Evolutionary conservation across 169 alveolate species (phyloP), one percentile per base, ranked within the genome.

Genomic region (Cryptosporidium muris): DNA sequence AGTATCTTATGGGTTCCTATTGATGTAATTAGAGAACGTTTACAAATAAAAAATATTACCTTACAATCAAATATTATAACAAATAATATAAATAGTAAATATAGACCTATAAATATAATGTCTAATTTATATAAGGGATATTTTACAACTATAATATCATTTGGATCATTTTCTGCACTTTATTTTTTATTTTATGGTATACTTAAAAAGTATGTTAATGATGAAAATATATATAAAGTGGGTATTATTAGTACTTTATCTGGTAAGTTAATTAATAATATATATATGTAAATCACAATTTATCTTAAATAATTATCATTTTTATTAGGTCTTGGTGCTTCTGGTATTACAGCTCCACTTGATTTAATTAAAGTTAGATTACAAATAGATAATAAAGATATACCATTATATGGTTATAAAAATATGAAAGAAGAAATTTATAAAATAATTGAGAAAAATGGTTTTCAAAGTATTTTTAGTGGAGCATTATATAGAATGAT

Each of bases 1-100:
- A 40, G n/a, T 62, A 63, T 63, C 14, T 2, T 63, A 40, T 40
- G 64, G 67, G 25, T 63, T 63, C 67, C 25, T 8, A 40, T 63
- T 2, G 66, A 63, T 63, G 51, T 63, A 40, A 40, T 9, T 6
- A 63, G 25, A 38, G 67, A 36, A 40, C 37, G 67, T 11, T 40
- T 12, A 2, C 53, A 63, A 37, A 2, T 63, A 12, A 40, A 25
- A 25, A 25, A 25, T 25, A 25, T 25, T 25, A 25, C 25, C 25
- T 25, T 25, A 25, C 25, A 25, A 25, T 25, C 25, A 25, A 25
- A 25, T 25, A 25, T 25, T 25, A 25, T 25, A 25, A 25, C 25
- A 25, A 25, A 25, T 25, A 25, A 25, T 25, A 25, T 25, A 25
- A 25, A 25, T 25, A 25, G 0, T 25, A 25, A 25, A 25, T 25